Evolutionary conservation across 1,139 yeast genomes (phyloP).

Genomic region (Scheffersomyces segobiensis): DNA sequence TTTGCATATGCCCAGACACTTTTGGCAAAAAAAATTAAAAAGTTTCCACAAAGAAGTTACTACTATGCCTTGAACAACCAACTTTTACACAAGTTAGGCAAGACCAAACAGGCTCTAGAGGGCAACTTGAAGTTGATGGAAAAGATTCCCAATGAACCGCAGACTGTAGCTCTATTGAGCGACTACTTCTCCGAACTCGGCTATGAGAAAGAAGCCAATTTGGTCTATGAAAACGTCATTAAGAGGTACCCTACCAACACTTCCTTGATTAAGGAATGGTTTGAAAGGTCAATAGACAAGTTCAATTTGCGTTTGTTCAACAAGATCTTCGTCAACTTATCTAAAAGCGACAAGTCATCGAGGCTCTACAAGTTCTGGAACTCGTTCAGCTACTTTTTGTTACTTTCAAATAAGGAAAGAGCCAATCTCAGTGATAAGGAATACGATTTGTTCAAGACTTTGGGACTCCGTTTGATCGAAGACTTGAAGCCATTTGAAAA

Average conservation of each 20-base stretch:
- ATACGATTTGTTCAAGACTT: constrained; percentile 48
- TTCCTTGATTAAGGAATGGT: constrained; percentile 49
- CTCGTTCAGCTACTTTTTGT: constrained; percentile 12
- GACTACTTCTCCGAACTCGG: constrained; percentile 39
- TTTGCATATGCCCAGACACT: constrained; percentile 54
- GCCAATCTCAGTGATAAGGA: constrained; percentile 28
- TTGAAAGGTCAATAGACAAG: constrained; percentile 36
- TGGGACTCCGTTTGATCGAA: constrained; percentile 58
- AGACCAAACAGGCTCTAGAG: constrained; percentile 42
- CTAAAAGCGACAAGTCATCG: constrained; percentile 7
- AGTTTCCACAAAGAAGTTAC: constrained; percentile 56
- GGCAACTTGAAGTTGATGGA: constrained; percentile 42
- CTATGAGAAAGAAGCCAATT: constrained; percentile 34
- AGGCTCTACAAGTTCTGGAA: constrained; percentile 12
- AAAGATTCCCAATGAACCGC: constrained; percentile 55
- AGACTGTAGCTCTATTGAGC: constrained; percentile 49
- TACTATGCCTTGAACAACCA: constrained; percentile 53
- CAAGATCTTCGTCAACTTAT: constrained; percentile 11
- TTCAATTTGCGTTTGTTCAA: constrained; percentile 25
- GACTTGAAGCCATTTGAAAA: constrained; percentile 39
- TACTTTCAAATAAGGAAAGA: constrained; percentile 1
- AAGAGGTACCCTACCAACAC: constrained; percentile 52
- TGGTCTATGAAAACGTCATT: constrained; percentile 56
- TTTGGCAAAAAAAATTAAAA: constrained; percentile 50
- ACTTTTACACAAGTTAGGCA: constrained; percentile 44